A percentile compares a stretch with the other conserved stretches of the same genome.
Evolutionary conservation across 306 rosid species (phyloP).

Genomic region (Casuarina equisetifolia): DNA sequence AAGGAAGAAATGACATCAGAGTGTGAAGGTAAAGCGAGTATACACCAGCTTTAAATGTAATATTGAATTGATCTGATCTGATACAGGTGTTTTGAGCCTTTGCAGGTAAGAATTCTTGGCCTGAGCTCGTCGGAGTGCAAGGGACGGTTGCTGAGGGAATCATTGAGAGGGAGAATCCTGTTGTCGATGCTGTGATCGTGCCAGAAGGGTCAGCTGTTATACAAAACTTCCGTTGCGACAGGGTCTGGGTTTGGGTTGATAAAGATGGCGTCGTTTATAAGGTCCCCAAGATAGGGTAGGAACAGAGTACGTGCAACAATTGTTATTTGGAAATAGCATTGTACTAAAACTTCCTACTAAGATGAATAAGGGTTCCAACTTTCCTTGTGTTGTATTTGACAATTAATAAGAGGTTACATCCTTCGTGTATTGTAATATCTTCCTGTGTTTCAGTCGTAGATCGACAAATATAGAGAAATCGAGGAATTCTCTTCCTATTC

Average conservation of each 20-base stretch:
- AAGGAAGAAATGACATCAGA: constrained; percentile 15
- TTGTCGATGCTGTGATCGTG: constrained; percentile 33
- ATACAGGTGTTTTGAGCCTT: background rate
- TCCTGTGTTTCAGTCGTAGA: no score
- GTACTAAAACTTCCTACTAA: no score
- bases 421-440: no score
- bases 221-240: constrained; percentile 30
- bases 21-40: constrained; percentile 15
- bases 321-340: no score
- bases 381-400: no score
- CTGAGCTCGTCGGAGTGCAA: constrained; percentile 45
- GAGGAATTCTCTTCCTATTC: no score
- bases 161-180: constrained; percentile 47
- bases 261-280: constrained; percentile 26
- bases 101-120: constrained; percentile 59
- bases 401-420: no score
- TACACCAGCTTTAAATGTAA: no score
- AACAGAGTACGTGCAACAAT: no score
- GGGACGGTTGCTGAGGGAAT: constrained; percentile 39
- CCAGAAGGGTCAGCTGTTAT: constrained; percentile 17
- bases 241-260: constrained; percentile 53
- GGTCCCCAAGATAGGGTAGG: background rate
- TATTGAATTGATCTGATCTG: no score
- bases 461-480: no score
- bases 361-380: no score